Conservation (phyloP, 352 stramenopile genomes). For the Phytophthora kernoviae region DNA sequence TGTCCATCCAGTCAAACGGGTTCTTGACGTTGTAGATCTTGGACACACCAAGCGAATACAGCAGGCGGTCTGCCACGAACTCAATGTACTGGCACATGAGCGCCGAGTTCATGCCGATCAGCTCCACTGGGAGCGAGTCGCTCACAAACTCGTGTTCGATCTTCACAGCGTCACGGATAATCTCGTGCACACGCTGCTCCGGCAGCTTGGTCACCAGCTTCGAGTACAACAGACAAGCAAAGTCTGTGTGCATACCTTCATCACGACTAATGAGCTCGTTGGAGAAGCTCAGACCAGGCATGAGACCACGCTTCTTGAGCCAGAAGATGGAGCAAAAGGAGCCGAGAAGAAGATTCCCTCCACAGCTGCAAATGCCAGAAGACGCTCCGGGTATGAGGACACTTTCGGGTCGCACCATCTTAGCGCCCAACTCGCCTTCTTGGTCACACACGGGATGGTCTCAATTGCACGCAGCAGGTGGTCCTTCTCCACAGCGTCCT, state of each 20-base stretch:
- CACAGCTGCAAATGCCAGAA: slow-evolving; percentile 97
- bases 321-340: slow-evolving; percentile 99
- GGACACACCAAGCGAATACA: slow-evolving; percentile 90
- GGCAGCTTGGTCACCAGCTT: slow-evolving; percentile 98
- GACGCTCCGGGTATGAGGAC: slow-evolving; percentile 96
- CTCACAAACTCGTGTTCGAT: slow-evolving; percentile 99
- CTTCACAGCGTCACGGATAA: slow-evolving; percentile 95
- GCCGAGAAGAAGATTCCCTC: slow-evolving; percentile 99
- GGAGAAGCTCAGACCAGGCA: slow-evolving; percentile 98
- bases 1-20: slow-evolving; percentile 99
- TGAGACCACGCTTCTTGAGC: slow-evolving; percentile 99
- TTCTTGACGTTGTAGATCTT: slow-evolving; percentile 96
- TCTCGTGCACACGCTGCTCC: slow-evolving; percentile 91
- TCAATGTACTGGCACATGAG: slow-evolving; percentile 99
- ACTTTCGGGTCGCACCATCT: slow-evolving; percentile 94
- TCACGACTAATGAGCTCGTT: slow-evolving; percentile 99
- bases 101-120: slow-evolving; percentile 99
- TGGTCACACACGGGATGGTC: slow-evolving; percentile 96
- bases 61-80: slow-evolving; percentile 97
- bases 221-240: slow-evolving; percentile 98
- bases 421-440: slow-evolving; percentile 98
- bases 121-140: slow-evolving; percentile 96
- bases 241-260: slow-evolving; percentile 99
- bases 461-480: slow-evolving; percentile 97
- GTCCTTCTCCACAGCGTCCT: slow-evolving; percentile 94